Conservation (phyloP, 805 yeast genomes). For the Saccharomyces eubayanus region DNA sequence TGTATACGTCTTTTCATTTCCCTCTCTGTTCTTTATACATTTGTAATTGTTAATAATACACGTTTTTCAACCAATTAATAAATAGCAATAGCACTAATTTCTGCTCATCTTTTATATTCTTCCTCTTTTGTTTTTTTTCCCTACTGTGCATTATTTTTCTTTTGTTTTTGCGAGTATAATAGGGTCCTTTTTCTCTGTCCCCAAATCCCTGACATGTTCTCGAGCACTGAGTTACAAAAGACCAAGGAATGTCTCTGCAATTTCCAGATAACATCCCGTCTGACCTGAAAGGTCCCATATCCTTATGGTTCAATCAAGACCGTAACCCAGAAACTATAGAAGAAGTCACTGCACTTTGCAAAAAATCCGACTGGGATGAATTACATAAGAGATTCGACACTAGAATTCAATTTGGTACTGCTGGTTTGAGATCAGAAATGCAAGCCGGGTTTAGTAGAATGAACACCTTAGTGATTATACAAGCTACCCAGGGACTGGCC, state of each 20-base stretch:
- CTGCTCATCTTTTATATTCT: not conserved
- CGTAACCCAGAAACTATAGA: slow-evolving; percentile 40
- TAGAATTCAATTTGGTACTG: slow-evolving; percentile 85
- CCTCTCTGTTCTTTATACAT: not conserved
- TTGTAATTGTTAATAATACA: not conserved
- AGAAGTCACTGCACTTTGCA: slow-evolving; percentile 45
- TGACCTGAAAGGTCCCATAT: slow-evolving; percentile 12
- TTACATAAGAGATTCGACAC: slow-evolving; percentile 44
- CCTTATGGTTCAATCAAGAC: slow-evolving; percentile 28
- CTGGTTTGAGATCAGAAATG: slow-evolving; percentile 84
- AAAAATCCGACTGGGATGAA: slow-evolving; percentile 32
- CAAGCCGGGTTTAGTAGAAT: slow-evolving; percentile 83
- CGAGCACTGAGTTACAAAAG: not conserved
- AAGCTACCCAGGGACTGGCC: slow-evolving; percentile 81
- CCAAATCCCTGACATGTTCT: not conserved
- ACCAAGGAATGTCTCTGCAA: not conserved
- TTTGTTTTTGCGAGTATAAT: not conserved
- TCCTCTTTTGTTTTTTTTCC: not conserved
- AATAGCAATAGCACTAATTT: not conserved
- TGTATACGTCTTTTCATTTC: not conserved
- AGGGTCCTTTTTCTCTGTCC: not conserved
- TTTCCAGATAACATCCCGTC: slow-evolving; percentile 5
- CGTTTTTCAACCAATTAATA: not conserved
- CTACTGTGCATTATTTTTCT: not conserved
- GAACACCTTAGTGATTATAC: slow-evolving; percentile 83